Percentiles rank a stretch among this genome's conserved stretches.
Evolutionary conservation across 1,139 yeast genomes (phyloP).

Genomic region (Komagataea norvegica): DNA sequence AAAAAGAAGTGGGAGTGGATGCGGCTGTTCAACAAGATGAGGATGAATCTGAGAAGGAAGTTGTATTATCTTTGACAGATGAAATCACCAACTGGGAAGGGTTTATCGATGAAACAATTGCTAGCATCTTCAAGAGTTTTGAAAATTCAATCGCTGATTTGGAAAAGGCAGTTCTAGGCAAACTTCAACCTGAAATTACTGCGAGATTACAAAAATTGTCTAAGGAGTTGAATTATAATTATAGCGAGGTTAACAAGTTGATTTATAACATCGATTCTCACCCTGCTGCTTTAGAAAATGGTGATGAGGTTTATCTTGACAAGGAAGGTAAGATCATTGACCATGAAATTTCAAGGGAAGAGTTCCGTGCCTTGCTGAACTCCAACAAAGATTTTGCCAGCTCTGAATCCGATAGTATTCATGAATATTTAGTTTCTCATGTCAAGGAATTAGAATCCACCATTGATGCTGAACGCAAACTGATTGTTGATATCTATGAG

Average conservation of each 20-base stretch:
- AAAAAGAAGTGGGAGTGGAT: neutral
- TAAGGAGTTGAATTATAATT: slow-evolving; percentile 39
- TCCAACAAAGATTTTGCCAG: slow-evolving; percentile 35
- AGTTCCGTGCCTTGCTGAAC: slow-evolving; percentile 44
- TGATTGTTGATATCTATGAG: slow-evolving; percentile 60
- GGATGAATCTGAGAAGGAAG: slow-evolving; percentile 6
- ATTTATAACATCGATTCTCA: slow-evolving; percentile 47
- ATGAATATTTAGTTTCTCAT: slow-evolving; percentile 31
- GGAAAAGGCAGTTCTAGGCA: slow-evolving; percentile 33
- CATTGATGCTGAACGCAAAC: slow-evolving; percentile 45
- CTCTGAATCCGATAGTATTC: slow-evolving; percentile 35
- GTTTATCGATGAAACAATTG: slow-evolving; percentile 24
- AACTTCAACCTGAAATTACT: slow-evolving; percentile 37
- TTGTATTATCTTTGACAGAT: slow-evolving; percentile 18
- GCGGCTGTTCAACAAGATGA: slow-evolving; percentile 1
- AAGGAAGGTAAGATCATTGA: slow-evolving; percentile 30
- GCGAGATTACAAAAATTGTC: slow-evolving; percentile 41
- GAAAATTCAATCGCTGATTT: slow-evolving; percentile 31
- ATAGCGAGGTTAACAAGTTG: slow-evolving; percentile 41
- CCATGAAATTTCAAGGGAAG: slow-evolving; percentile 49
- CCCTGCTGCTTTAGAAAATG: slow-evolving; percentile 37
- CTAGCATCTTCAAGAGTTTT: slow-evolving; percentile 24
- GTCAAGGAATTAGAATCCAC: slow-evolving; percentile 37
- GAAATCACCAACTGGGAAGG: slow-evolving; percentile 26
- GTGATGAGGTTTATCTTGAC: slow-evolving; percentile 34